These are phyloP conservation scores for Eustoma russellianum DNA, from an alignment of 257 asterid species.

Conservation along the genomic window DNA sequence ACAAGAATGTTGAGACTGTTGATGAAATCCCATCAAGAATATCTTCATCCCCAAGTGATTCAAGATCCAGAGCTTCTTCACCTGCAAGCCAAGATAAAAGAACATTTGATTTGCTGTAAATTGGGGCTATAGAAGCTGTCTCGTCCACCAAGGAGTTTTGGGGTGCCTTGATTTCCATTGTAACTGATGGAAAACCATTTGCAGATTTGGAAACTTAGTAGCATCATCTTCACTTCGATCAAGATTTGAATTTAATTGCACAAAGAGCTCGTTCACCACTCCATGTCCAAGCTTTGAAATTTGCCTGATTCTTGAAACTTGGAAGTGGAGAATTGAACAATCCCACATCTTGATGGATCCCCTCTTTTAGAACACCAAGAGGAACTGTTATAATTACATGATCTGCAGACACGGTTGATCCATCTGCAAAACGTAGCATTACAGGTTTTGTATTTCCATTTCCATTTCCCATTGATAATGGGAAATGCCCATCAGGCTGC, in stretches of 20 bases:
- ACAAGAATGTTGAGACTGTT: constrained; percentile 43
- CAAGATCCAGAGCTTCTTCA: constrained; percentile 63
- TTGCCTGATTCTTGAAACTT: constrained; percentile 42
- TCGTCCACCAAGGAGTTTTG: constrained; percentile 64
- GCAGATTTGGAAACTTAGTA: constrained; percentile 41
- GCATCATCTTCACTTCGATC: constrained; percentile 6
- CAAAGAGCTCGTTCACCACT: constrained; percentile 70
- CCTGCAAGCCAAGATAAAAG: constrained; percentile 79
- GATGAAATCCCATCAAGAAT: constrained; percentile 47
- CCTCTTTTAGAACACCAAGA: constrained; percentile 63
- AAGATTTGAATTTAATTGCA: constrained; percentile 22
- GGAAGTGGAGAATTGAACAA: constrained; percentile 74
- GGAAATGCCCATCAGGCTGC: constrained; percentile 15
- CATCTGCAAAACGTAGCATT: constrained; percentile 55
- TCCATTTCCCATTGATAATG: constrained; percentile 7
- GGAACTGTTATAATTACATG: constrained; percentile 82
- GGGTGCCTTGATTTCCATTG: constrained; percentile 23
- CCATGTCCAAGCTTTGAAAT: constrained; percentile 75
- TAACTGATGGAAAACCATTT: constrained; percentile 54
- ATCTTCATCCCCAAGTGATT: constrained; percentile 47
- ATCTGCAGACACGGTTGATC: constrained; percentile 47
- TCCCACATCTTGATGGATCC: constrained; percentile 26
- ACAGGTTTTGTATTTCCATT: constrained; percentile 31
- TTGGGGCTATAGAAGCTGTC: constrained; percentile 48
- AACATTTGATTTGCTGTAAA: constrained; percentile 41